Conservation (phyloP, 768 basidiomycete species). For the Suillus subluteus region DNA sequence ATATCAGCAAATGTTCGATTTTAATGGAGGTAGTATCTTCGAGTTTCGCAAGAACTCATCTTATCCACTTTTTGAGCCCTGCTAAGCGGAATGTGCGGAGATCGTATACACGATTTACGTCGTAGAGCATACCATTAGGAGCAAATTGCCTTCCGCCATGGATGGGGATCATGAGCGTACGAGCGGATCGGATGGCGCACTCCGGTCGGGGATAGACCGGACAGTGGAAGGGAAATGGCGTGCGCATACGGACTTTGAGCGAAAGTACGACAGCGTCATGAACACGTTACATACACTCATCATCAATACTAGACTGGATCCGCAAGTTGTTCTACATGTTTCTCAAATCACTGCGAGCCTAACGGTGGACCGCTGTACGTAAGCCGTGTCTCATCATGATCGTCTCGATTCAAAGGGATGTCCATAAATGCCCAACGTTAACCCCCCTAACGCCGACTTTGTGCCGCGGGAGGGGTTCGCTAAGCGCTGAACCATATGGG, state of each 20-base stretch:
- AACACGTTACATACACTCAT: background rate
- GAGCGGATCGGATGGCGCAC: background rate
- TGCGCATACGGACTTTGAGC: constrained; percentile 15
- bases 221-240: background rate
- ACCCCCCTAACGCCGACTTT: constrained; percentile 21
- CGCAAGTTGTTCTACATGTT: too few relatives aligned
- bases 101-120: constrained; percentile 12
- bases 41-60: background rate
- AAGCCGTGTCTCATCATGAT: background rate
- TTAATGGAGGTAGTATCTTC: background rate
- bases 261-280: constrained; percentile 15
- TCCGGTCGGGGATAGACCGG: constrained; percentile 27
- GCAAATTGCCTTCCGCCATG: constrained; percentile 13
- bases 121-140: constrained; percentile 4
- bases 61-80: constrained; percentile 18
- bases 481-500: background rate
- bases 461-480: background rate
- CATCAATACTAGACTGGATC: background rate
- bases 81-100: constrained; percentile 20
- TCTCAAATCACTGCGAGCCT: background rate
- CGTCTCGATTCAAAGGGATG: background rate
- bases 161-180: background rate
- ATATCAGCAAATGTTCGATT: constrained; percentile 11
- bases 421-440: background rate
- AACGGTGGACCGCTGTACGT: background rate